Evolutionary conservation across 768 basidiomycete genomes (phyloP), one percentile per base, ranked within the genome.

Genomic region (Mycena latifolia): DNA sequence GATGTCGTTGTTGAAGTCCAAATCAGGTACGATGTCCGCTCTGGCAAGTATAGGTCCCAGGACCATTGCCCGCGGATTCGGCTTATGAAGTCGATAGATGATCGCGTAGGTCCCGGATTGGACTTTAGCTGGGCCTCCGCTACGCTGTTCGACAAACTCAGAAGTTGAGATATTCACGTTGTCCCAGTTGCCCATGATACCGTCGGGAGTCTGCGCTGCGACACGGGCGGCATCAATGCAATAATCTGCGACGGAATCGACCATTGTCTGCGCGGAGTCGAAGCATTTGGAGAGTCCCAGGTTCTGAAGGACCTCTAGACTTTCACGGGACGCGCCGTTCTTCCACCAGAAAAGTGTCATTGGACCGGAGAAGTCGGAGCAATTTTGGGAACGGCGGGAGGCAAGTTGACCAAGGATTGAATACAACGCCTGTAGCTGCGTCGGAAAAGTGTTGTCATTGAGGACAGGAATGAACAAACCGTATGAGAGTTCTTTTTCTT

Each of bases 151-250:
- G 4, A 71, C 37, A 15, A 63, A 22, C 6, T 65, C 70, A 0
- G 71, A 74, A 0, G 62, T 70, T 10, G n/a, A 63, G 56, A 71
- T 53, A n/a, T 73, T 66, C 33, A 73, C 55, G 11, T 64, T 64
- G 22, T 61, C 61, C 48, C 59, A 66, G 18, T 43, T 37, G 15
- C 10, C 37, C 37, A 37, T 25, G 28, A 64, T 28, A 20, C 55
- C 55, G 3, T 37, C 15, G 9, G 37, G 37, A 27, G 66, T 59
- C 27, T n/a, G 57, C 47, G 1, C 15, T 20, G 2, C 56, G 45
- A n/a, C 55, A 46, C 0, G 46, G 5, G 17, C 37, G 3, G 2
- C 64, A 35, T 9, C n/a, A 20, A 5, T 35, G 55, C 60, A 69
- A 22, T 45, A 29, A 24, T 17, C 5, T 1, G 47, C 48, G 5